A percentile compares a stretch with the other conserved stretches of the same genome.
phyloP scores from a whole-genome alignment of 129 eudicot genomes.

The Cynara cardunculus region DNA sequence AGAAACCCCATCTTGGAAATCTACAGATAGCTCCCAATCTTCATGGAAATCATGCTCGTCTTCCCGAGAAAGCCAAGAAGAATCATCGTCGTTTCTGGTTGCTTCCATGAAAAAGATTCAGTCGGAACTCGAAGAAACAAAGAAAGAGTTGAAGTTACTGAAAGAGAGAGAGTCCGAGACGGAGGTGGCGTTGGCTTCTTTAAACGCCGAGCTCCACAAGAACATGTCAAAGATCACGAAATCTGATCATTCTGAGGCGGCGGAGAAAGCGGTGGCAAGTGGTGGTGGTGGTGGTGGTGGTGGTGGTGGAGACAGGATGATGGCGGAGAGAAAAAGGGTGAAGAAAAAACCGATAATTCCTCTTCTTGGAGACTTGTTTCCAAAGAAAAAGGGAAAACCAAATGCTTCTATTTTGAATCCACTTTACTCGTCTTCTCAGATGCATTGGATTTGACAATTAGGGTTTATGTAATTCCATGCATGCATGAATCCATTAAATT shows the following conservation, averaged over 20 bases:
- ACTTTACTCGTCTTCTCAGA: constrained; percentile 41
- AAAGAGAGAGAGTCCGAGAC: constrained; percentile 70
- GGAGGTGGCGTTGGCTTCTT: constrained; percentile 65
- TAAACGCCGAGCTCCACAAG: constrained; percentile 80
- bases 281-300: constrained; percentile 11
- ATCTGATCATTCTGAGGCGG: constrained; percentile 48
- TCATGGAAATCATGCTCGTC: constrained; percentile 26
- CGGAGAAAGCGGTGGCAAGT: constrained; percentile 27
- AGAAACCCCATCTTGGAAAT: constrained; percentile 40
- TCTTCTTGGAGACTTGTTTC: constrained; percentile 62
- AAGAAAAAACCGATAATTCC: constrained; percentile 82
- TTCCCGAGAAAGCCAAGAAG: constrained; percentile 14
- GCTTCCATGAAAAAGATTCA: constrained; percentile 52
- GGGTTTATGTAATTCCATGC: background rate
- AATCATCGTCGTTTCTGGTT: constrained; percentile 15
- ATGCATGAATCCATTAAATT: too few species aligned
- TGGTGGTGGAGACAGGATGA: constrained; percentile 28
- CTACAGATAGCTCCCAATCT: constrained; percentile 25
- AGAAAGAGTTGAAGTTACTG: constrained; percentile 56
- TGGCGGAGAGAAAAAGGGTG: constrained; percentile 29
- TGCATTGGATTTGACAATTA: constrained; percentile 33
- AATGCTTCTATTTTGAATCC: constrained; percentile 26
- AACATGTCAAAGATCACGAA: constrained; percentile 66
- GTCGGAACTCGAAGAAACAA: constrained; percentile 63
- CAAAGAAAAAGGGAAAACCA: constrained; percentile 51